Evolutionary conservation across 352 stramenopile genomes (phyloP).

Genomic region (Globisporangium okanoganense): DNA sequence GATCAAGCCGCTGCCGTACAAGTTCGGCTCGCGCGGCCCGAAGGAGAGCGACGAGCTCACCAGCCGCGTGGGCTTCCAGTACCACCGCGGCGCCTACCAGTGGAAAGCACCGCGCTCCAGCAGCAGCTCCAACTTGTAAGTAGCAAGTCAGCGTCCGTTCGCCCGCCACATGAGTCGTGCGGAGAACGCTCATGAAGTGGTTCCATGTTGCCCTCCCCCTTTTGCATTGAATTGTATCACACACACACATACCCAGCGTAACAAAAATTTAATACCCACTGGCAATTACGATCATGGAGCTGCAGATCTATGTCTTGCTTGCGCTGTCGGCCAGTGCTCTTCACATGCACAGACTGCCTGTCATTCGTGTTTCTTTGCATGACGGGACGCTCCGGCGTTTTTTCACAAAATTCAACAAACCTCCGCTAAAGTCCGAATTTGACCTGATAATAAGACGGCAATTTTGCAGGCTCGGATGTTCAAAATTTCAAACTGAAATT

Average conservation of each 20-base stretch:
- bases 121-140: slow-evolving; percentile 47
- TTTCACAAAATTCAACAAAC: too few species aligned
- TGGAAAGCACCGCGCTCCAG: slow-evolving; percentile 48
- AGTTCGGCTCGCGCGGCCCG: slow-evolving; percentile 91
- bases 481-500: not conserved
- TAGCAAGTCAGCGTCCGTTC: not conserved
- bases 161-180: not conserved
- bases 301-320: too few species aligned
- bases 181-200: not conserved
- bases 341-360: too few species aligned
- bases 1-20: slow-evolving; percentile 90
- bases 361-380: too few species aligned
- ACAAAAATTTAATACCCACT: not conserved
- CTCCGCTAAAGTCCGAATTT: not conserved
- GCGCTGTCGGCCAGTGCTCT: too few species aligned
- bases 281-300: not conserved
- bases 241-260: not conserved
- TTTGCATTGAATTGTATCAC: not conserved
- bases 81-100: slow-evolving; percentile 74
- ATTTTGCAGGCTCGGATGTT: not conserved
- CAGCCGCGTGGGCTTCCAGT: slow-evolving; percentile 64
- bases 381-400: too few species aligned
- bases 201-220: not conserved
- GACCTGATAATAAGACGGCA: not conserved
- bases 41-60: slow-evolving; percentile 85